phyloP scores from a whole-genome alignment of 2,329 filamentous ascomycete genomes.

The Exophiala oligosperma region DNA sequence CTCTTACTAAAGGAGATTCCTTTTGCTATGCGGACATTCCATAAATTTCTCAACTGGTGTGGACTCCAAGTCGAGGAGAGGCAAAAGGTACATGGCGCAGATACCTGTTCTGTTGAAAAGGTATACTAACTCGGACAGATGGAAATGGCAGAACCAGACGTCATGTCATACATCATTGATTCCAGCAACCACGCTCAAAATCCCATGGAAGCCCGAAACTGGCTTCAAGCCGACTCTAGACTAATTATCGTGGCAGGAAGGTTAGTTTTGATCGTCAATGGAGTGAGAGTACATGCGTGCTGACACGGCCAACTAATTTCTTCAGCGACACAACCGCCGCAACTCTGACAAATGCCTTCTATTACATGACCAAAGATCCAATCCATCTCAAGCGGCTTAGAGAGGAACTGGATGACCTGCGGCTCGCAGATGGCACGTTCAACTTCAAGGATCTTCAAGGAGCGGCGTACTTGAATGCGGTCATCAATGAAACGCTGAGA shows the following conservation, averaged over 20 bases:
- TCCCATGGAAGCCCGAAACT: background rate
- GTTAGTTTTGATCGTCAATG: too few species aligned
- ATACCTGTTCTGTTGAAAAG: too few species aligned
- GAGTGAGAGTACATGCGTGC: too few species aligned
- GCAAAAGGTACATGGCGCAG: too few species aligned
- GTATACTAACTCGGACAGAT: background rate
- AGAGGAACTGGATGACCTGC: conserved; percentile 39
- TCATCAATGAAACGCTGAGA: conserved; percentile 44
- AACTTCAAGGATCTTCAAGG: conserved; percentile 26
- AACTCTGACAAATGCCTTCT: conserved; percentile 43
- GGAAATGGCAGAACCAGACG: conserved; percentile 10
- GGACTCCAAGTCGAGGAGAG: conserved; percentile 33
- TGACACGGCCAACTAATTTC: too few species aligned
- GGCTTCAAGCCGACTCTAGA: conserved; percentile 31
- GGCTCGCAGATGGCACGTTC: conserved; percentile 6
- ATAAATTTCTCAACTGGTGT: conserved; percentile 35
- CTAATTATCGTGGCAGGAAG: conserved; percentile 33
- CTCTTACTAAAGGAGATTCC: conserved; percentile 12
- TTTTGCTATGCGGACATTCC: background rate
- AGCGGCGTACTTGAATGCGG: conserved; percentile 40
- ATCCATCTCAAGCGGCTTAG: conserved; percentile 34
- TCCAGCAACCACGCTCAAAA: background rate
- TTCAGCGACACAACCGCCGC: conserved; percentile 43
- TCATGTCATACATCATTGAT: conserved; percentile 11
- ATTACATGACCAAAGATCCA: conserved; percentile 41